Conservation (phyloP, 345 rosid species). For the Combretum micranthum region DNA sequence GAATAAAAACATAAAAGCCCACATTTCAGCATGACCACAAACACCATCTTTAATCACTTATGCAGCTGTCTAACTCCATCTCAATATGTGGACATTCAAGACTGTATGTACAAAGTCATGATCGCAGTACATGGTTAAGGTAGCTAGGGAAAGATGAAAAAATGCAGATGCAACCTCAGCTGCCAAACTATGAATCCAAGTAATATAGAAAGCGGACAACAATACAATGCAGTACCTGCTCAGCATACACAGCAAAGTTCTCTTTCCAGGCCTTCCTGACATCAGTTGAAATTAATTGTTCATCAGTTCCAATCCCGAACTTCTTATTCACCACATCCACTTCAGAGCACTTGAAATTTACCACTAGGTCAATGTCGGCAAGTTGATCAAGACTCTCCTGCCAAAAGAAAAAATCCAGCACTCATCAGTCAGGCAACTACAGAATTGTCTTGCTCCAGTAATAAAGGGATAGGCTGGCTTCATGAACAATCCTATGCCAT, state of each 20-base stretch:
- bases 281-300: constrained; percentile 21
- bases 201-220: background rate
- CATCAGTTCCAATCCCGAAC: constrained; percentile 16
- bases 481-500: no score
- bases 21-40: background rate
- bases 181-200: background rate
- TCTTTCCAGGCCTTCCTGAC: constrained; percentile 34
- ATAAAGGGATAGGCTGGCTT: no score
- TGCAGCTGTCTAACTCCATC: no score
- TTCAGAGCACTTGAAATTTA: constrained; percentile 60
- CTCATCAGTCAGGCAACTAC: background rate
- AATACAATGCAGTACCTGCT: constrained; percentile 41
- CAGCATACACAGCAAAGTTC: constrained; percentile 30
- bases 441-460: background rate
- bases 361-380: constrained; percentile 75
- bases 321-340: constrained; percentile 30
- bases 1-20: constrained; percentile 7
- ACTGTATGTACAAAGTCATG: background rate
- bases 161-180: background rate
- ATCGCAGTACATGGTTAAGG: no score
- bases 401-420: constrained; percentile 12
- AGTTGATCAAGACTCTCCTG: constrained; percentile 90
- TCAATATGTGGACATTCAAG: no score
- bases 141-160: no score
- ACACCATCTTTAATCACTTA: background rate